These are phyloP conservation scores for Thalassiosira profunda DNA, from an alignment of 108 stramenopile genomes.

Conservation along the genomic window DNA sequence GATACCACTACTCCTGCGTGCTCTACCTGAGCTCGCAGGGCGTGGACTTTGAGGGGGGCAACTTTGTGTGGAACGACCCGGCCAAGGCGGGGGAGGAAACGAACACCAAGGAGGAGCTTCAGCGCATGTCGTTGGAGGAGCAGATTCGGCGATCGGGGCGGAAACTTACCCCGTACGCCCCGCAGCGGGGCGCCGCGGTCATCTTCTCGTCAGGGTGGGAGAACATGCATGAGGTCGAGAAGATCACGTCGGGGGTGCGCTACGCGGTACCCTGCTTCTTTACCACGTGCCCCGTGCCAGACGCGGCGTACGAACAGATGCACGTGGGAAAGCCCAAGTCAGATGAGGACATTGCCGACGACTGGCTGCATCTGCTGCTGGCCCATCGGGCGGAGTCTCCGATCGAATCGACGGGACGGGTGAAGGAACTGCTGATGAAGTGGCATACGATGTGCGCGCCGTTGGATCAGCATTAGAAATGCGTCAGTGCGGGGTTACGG, in stretches of 20 bases:
- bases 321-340: slow-evolving; percentile 36
- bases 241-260: slow-evolving; percentile 25
- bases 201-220: slow-evolving; percentile 55
- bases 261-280: slow-evolving; percentile 48
- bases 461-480: slow-evolving; percentile 28
- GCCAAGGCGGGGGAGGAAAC: background rate
- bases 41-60: slow-evolving; percentile 47
- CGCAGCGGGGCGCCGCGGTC: slow-evolving; percentile 39
- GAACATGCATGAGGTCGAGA: slow-evolving; percentile 53
- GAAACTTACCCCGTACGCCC: slow-evolving; percentile 39
- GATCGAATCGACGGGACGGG: slow-evolving; percentile 28
- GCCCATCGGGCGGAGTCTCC: slow-evolving; percentile 37
- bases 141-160: slow-evolving; percentile 35
- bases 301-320: slow-evolving; percentile 41
- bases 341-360: slow-evolving; percentile 46
- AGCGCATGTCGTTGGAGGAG: slow-evolving; percentile 13
- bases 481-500: too few relatives aligned
- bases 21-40: slow-evolving; percentile 46
- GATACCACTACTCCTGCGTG: slow-evolving; percentile 53
- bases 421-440: slow-evolving; percentile 51
- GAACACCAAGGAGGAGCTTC: background rate
- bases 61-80: slow-evolving; percentile 51
- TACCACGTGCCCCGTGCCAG: slow-evolving; percentile 49
- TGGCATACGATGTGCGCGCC: slow-evolving; percentile 49
- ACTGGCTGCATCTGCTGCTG: slow-evolving; percentile 46